Base-by-base conservation (phyloP, 768 basidiomycete species). In the Mycena rosella region DNA sequence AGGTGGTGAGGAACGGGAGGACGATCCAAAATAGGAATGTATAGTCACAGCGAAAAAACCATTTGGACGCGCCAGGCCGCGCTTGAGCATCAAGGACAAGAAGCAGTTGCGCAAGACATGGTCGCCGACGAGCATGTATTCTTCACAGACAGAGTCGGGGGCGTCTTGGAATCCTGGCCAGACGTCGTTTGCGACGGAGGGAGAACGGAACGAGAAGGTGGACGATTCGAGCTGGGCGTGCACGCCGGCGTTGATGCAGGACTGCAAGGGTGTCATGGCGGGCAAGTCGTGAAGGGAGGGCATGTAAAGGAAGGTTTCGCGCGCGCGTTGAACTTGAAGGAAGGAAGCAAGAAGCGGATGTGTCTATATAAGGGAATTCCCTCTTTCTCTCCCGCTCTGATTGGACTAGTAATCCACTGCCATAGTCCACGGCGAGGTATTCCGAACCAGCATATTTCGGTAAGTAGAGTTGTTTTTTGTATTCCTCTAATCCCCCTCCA, bases 171-270 rank as follows among this genome's bases (percentile, higher is more conserved):
- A 14, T 24, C 15, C 51, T 47, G n/a, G 29, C 56, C 63, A 63
- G 5, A 63, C 51, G 27, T 44, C 40, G 40, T 44, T 26, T 40
- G 38, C 60, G 40, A 62, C 27, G 29, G 51, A 6, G 11, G 60
- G 60, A 36, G 62, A 63, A 22, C 53, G 32, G 32, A 63, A 48
- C 22, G 62, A 63, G 44, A 63, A 63, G 22, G n/a, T 54, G 42
- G 53, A 55, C 3, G 53, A 45, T 20, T 45, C 14, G 30, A 63
- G 9, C 20, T 34, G 27, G 9, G 7, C n/a, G 30, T 26, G 61
- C 4, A 62, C 36, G 13, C 53, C 52, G 26, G 29, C 27, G 27
- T 32, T 44, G 52, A 62, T 29, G 11, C 11, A 32, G 13, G 18
- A 47, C 11, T 57, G n/a, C 29, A 26, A 20, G 20, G 34, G 30